Evolutionary conservation across 805 yeast species (phyloP).

Genomic region (Metschnikowia orientalis): DNA sequence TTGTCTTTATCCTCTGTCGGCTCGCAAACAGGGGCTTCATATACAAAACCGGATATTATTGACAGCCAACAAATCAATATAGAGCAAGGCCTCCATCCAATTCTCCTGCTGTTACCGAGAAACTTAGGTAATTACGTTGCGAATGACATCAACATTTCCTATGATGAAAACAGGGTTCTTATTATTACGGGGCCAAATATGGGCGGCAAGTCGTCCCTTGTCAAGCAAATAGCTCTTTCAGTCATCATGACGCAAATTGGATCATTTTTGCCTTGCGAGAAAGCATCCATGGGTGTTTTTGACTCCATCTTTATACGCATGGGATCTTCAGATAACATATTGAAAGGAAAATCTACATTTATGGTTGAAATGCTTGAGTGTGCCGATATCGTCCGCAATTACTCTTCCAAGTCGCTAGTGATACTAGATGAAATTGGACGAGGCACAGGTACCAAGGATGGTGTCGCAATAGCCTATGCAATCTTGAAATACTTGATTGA

Average conservation of each 20-base stretch:
- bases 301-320: conserved; percentile 76
- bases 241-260: conserved; percentile 77
- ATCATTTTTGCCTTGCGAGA: conserved; percentile 64
- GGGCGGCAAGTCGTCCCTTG: conserved; percentile 84
- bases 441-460: conserved; percentile 72
- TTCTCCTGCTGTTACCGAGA: conserved; percentile 46
- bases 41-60: conserved; percentile 28
- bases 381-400: conserved; percentile 46
- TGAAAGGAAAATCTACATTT: conserved; percentile 77
- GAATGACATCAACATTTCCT: conserved; percentile 54
- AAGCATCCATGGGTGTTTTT: conserved; percentile 60
- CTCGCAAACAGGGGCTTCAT: conserved; percentile 1
- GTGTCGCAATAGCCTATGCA: conserved; percentile 75
- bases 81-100: conserved; percentile 60
- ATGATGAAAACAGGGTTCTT: conserved; percentile 45
- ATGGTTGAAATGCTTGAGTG: conserved; percentile 74
- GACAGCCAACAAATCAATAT: conserved; percentile 44
- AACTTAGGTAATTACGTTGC: conserved; percentile 49
- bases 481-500: conserved; percentile 56
- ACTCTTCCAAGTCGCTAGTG: conserved; percentile 56
- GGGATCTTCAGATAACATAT: conserved; percentile 79
- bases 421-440: conserved; percentile 76
- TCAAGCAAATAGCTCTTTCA: conserved; percentile 66
- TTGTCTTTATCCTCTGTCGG: conserved; percentile 13
- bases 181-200: conserved; percentile 83